Base-by-base conservation (phyloP, 2,329 filamentous ascomycete genomes). In the Coniochaeta hoffmannii region DNA sequence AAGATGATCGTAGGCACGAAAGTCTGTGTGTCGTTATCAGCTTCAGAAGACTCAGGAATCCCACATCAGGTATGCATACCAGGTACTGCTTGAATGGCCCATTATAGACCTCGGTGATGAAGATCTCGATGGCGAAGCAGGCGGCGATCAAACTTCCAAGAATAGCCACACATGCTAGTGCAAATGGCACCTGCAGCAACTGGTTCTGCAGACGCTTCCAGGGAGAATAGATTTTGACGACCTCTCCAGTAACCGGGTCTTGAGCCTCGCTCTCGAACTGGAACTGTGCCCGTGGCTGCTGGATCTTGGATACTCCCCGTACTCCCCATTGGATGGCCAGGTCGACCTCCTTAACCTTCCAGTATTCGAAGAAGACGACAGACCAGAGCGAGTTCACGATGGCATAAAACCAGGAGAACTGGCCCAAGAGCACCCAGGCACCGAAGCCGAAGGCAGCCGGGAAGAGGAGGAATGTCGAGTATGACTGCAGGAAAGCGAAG, bases 121-220 rank as follows among this genome's bases (percentile, higher is more conserved):
- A 97, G 31, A 97, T 90, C 68, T 99, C 94, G 58, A 97, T 89
- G 8, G 86, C 89, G 69, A 97, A 97, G 66, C 90, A 94, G 14
- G 83, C 83, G 12, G 89, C 85, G 60, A 97, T 96, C 62, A 97
- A 76, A 17, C 85, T 84, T 1, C 93, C 93, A 7, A 97, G 79
- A 1, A 88, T 81, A 24, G 85, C 56, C 8, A 86, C 75, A 31
- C 90, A 92, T 11, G 83, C 77, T 5, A 95, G 68, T 0, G 90
- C 89, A 71, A 99, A 97, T 0, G 92, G 92, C 1, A 96, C 75
- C 66, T 95, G 88, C 15, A 96, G 76, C 46, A 93, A 68, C 70
- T 97, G 92, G 26, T 88, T 83, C 62, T 83, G 73, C 4, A 96
- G 74, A 41, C 92, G 83, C 72, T 90, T 91, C 57, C 80, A 79